Base-by-base conservation (phyloP, 768 basidiomycete genomes). In the Omphalotus guepiniiformis region DNA sequence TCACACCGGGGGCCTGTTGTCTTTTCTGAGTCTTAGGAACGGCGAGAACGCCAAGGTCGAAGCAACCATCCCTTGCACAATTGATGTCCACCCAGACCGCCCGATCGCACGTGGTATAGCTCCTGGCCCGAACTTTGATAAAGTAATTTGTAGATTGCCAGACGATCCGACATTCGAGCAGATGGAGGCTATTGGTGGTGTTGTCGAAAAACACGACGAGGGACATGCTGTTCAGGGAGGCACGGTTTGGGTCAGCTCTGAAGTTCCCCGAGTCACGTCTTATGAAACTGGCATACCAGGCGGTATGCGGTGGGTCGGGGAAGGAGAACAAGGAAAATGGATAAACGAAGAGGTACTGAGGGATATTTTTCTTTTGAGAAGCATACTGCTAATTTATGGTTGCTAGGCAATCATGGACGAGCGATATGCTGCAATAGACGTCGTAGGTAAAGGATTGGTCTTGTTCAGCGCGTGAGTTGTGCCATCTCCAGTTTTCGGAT, bases 401-500 rank as follows among this genome's bases (percentile, higher is more conserved):
- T 39, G 5, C 3, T 48, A 91, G 86, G 73, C 83, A 40, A 80
- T 93, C 53, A 80, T 84, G 80, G 90, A 92, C 54, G 91, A 93
- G 59, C 73, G 91, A 19, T 93, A 91, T 58, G 80, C 77, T 39
- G 82, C 69, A 0, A 66, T 92, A 21, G 87, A 92, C 61, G 83
- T 93, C 0, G 70, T 72, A n/a, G 88, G 85, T 6, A 91, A 88
- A 58, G 90, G 90, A 1, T 64, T 92, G 44, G 75, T 92, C 19
- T 72, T 93, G 47, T 90, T 93, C 64, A 90, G 86, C 68, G 82
- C 91, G 83, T 88, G 50, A 62, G 88, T 74, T 9, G 27, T 18
- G 32, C 12, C 34, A n/a, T n/a, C n/a, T n/a, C n/a, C n/a, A n/a
- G 40, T 19, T 25, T 37, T 9, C 41, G 21, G 21, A 40, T 5